Percentiles rank a stretch among this genome's conserved stretches.
These are phyloP conservation scores for Polyplosphaeria fusca DNA, from an alignment of 495 filamentous ascomycete genomes.

Conservation along the genomic window DNA sequence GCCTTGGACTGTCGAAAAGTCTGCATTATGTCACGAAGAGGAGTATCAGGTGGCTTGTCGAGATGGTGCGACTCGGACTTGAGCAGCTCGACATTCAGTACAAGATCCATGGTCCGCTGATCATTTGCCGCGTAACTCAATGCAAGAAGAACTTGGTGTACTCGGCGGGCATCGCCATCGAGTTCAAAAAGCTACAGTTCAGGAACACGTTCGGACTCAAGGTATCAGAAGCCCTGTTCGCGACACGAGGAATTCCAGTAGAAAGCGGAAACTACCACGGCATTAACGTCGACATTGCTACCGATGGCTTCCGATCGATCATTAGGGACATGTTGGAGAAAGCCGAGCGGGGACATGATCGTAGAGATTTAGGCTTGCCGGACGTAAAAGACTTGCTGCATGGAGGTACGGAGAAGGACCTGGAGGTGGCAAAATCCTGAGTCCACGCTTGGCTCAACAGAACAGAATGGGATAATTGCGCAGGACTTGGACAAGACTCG, in stretches of 20 bases:
- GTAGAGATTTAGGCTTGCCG: no score
- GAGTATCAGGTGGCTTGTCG: constrained; percentile 14
- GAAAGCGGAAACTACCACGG: no score
- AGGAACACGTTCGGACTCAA: constrained; percentile 18
- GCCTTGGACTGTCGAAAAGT: not conserved
- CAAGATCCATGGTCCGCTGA: not conserved
- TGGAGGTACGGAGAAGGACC: no score
- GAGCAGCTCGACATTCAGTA: constrained; percentile 10
- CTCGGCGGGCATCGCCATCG: constrained; percentile 14
- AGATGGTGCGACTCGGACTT: constrained; percentile 5
- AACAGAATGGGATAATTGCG: no score
- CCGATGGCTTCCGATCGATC: not conserved
- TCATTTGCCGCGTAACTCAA: constrained; percentile 20
- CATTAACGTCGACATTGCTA: no score
- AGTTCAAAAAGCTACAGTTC: constrained; percentile 23
- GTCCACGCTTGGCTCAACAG: no score
- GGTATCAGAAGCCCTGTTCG: constrained; percentile 6
- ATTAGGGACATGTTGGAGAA: not conserved
- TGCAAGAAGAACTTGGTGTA: constrained; percentile 2
- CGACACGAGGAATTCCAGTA: constrained; percentile 17
- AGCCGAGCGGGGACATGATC: no score
- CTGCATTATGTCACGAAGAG: constrained; percentile 21
- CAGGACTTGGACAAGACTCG: no score
- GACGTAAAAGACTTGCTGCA: no score
- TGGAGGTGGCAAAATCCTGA: no score